Evolutionary conservation across 2,329 filamentous ascomycete genomes (phyloP).

Genomic region (Botrytis pseudocinerea): DNA sequence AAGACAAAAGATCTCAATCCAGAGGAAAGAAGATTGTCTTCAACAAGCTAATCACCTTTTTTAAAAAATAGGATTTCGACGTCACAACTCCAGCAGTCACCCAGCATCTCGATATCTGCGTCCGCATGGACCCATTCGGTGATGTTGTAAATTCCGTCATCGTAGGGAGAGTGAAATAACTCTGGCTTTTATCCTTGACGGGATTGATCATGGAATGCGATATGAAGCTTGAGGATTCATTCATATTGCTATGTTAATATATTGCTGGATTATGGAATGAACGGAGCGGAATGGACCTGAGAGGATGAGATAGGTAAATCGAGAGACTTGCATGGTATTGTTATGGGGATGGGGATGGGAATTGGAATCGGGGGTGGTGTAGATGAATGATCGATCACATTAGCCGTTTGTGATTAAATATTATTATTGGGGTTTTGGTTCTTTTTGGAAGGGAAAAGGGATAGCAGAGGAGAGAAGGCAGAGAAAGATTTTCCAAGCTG

Average conservation of each 20-base stretch:
- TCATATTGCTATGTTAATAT: background rate
- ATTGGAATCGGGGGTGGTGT: background rate
- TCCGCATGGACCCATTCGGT: constrained; percentile 51
- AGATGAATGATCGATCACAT: background rate
- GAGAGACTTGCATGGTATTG: background rate
- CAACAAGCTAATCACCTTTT: no score
- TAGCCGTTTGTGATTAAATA: background rate
- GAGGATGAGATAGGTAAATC: background rate
- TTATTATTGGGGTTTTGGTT: background rate
- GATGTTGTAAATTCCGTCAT: constrained; percentile 53
- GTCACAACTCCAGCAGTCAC: constrained; percentile 42
- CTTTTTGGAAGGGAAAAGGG: background rate
- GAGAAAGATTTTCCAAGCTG: background rate
- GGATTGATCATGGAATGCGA: background rate
- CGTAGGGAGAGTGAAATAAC: constrained; percentile 39
- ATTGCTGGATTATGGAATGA: background rate
- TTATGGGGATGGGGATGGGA: background rate
- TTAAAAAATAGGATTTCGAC: constrained; percentile 42
- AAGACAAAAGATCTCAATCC: background rate
- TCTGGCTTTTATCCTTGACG: background rate
- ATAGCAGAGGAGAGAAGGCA: no score
- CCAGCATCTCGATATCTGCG: constrained; percentile 44
- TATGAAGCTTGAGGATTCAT: background rate
- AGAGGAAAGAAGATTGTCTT: no score
- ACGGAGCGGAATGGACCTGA: background rate